Conservation (phyloP, 2,329 filamentous ascomycete genomes). For the Pseudomassariella vexata region DNA sequence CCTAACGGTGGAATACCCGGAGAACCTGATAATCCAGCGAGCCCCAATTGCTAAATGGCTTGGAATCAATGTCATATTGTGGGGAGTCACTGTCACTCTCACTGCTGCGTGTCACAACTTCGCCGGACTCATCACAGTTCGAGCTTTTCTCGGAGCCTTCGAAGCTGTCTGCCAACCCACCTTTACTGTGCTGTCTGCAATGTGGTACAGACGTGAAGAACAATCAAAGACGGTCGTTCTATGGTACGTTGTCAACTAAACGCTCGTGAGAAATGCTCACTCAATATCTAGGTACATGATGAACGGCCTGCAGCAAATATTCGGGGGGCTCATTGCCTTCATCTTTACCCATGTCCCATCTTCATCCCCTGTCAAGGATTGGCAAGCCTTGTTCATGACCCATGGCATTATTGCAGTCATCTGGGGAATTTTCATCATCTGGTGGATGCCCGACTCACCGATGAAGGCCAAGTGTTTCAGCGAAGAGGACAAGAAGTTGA, state of each 20-base stretch:
- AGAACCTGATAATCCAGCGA: conserved; percentile 49
- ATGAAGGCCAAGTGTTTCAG: conserved; percentile 66
- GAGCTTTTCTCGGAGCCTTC: conserved; percentile 64
- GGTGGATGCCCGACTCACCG: conserved; percentile 61
- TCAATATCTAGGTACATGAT: conserved; percentile 71
- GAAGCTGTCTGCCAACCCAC: conserved; percentile 64
- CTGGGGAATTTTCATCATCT: conserved; percentile 60
- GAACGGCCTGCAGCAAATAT: conserved; percentile 68
- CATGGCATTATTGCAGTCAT: conserved; percentile 59
- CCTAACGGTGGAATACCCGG: conserved; percentile 63
- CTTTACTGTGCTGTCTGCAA: conserved; percentile 60
- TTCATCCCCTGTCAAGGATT: conserved; percentile 49
- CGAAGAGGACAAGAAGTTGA: conserved; percentile 58
- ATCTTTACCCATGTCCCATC: conserved; percentile 48
- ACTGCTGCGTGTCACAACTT: conserved; percentile 59
- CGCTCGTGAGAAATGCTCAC: background rate
- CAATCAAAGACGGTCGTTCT: conserved; percentile 51
- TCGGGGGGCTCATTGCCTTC: conserved; percentile 64
- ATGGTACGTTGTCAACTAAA: background rate
- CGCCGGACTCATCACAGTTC: conserved; percentile 49
- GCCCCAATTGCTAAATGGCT: conserved; percentile 65
- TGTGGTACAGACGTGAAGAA: conserved; percentile 68
- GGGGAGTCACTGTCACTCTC: conserved; percentile 54
- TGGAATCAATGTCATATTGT: conserved; percentile 55
- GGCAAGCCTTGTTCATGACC: conserved; percentile 63